Evolutionary conservation across 169 alveolate genomes (phyloP).

Genomic region (Eimeria praecox): DNA sequence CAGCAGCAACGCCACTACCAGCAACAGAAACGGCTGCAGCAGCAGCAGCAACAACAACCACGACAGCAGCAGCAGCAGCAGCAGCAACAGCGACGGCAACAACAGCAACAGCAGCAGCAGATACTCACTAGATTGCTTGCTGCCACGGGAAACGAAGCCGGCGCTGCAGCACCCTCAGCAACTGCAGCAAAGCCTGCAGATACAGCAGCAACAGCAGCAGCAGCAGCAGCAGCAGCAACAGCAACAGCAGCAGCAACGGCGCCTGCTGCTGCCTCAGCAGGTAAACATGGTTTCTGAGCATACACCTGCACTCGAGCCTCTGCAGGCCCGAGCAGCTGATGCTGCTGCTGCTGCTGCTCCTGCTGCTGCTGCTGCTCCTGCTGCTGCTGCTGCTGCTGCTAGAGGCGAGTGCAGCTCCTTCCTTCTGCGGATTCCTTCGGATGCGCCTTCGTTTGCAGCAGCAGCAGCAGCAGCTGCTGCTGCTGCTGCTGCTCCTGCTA

Average conservation of each 20-base stretch:
- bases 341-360: neutral
- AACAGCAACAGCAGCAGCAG: conserved; percentile 55
- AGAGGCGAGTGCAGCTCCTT: neutral
- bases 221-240: neutral
- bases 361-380: conserved; percentile 2
- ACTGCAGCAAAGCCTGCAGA: neutral
- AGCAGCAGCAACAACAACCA: neutral
- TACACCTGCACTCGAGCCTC: neutral
- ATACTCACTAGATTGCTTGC: neutral
- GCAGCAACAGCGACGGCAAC: neutral
- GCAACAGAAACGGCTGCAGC: neutral
- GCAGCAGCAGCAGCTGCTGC: neutral
- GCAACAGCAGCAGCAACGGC: neutral
- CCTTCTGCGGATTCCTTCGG: conserved; percentile 4
- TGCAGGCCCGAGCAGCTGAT: neutral
- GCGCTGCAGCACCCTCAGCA: neutral
- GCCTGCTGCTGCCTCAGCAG: conserved; percentile 25
- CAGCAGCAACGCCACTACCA: neutral
- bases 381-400: neutral
- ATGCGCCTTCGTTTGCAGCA: neutral
- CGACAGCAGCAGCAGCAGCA: neutral
- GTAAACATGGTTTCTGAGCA: neutral
- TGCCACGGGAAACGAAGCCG: neutral
- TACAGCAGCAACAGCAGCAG: neutral
- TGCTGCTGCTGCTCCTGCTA: neutral